phyloP scores from a whole-genome alignment of 306 rosid genomes.

The Vigna trinervia region DNA sequence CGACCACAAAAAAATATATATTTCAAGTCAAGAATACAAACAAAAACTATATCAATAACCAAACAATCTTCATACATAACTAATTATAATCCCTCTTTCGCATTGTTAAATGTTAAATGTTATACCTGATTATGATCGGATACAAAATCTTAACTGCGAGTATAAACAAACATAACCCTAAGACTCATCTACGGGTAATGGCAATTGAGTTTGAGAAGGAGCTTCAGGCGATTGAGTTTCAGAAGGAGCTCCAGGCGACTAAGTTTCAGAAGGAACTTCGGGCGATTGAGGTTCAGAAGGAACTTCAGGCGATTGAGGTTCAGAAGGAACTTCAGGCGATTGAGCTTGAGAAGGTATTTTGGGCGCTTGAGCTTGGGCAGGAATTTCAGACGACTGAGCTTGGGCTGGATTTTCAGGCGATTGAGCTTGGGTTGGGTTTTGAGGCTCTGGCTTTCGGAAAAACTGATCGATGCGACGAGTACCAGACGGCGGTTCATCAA shows the following conservation, averaged over 20 bases:
- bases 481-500: constrained; percentile 45
- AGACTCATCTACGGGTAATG: constrained; percentile 48
- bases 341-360: neutral
- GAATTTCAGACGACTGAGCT: neutral
- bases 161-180: constrained; percentile 42
- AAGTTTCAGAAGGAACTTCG: neutral
- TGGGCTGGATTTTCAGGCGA: neutral
- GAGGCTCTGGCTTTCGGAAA: constrained; percentile 51
- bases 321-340: neutral
- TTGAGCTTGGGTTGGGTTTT: neutral
- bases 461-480: constrained; percentile 81
- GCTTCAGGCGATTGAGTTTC: neutral
- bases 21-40: neutral
- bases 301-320: neutral
- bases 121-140: neutral
- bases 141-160: constrained; percentile 27
- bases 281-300: neutral
- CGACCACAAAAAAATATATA: too few relatives aligned
- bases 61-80: neutral
- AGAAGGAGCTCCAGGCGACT: neutral
- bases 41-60: neutral
- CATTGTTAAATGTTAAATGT: neutral
- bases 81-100: neutral
- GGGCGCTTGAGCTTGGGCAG: neutral
- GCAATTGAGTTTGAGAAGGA: neutral